Percentiles rank a stretch among this genome's conserved stretches.
These are phyloP conservation scores for Cicer yamashitae DNA, from an alignment of 306 rosid genomes.

Conservation along the genomic window DNA sequence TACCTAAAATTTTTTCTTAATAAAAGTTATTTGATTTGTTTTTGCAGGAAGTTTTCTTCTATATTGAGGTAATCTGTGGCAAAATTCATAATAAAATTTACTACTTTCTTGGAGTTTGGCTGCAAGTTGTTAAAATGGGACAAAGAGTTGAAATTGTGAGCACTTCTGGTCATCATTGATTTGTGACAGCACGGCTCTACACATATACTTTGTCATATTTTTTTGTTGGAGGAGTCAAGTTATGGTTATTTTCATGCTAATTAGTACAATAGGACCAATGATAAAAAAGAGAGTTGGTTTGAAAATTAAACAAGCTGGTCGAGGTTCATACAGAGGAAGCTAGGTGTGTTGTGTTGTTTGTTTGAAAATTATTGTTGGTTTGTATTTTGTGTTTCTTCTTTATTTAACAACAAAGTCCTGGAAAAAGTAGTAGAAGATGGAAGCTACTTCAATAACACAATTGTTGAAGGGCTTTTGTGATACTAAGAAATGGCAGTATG, in stretches of 20 bases:
- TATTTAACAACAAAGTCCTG: constrained; percentile 33
- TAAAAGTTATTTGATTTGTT: constrained; percentile 28
- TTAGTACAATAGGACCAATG: constrained; percentile 70
- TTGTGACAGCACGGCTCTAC: constrained; percentile 52
- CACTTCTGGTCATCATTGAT: constrained; percentile 42
- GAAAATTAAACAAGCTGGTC: constrained; percentile 85
- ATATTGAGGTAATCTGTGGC: constrained; percentile 38
- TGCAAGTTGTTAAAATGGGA: constrained; percentile 39
- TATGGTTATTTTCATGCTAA: constrained; percentile 63
- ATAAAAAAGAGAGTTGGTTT: constrained; percentile 78
- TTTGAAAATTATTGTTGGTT: constrained; percentile 41
- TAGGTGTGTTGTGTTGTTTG: constrained; percentile 48
- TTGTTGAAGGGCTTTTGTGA: constrained; percentile 75
- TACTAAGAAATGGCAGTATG: constrained; percentile 75
- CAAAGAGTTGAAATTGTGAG: constrained; percentile 33
- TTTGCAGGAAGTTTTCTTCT: constrained; percentile 42
- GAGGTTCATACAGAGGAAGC: constrained; percentile 92
- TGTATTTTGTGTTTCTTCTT: constrained; percentile 41
- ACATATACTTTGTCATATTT: constrained; percentile 47
- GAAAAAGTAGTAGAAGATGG: constrained; percentile 55
- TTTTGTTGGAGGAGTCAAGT: constrained; percentile 56
- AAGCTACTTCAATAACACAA: constrained; percentile 55
- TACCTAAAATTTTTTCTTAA: constrained; percentile 12
- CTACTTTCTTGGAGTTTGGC: not conserved
- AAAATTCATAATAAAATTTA: not conserved